Base-by-base conservation (phyloP, 2,329 filamentous ascomycete species). In the Aspergillus sp. region DNA sequence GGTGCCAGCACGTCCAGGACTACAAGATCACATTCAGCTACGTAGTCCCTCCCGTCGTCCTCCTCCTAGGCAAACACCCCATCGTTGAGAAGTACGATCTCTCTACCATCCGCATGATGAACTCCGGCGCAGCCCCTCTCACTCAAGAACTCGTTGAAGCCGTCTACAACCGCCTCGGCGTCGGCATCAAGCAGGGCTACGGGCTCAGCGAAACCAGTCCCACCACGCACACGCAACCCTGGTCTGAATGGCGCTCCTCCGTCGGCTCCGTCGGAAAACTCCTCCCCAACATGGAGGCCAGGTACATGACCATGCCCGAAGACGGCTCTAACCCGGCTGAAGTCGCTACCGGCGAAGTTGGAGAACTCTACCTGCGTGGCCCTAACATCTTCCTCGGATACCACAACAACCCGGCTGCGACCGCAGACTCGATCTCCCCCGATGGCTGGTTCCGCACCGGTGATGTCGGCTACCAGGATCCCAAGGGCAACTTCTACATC, bases 381-480 rank as follows among this genome's bases (percentile, higher is more conserved):
- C 85, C 85, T 0, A 88, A 88, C 59, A 74, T 88, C 21, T 88
- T 87, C 74, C 76, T 81, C 64, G 86, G 84, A 21, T 88, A 86
- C 62, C 77, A 82, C 63, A 83, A 86, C 68, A 88, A 88, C 64
- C 77, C 80, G 0, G 75, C 79, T 52, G 84, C 80, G 2, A 87
- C 85, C 3, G 77, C 73, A 15, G 79, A 84, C 39, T 84, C 83
- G 21, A 72, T 87, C 39, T 83, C 82, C 0, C 61, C 66, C 1
- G 91, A 96, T 63, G 91, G 91, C 1, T 97, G 87, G 79, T 96
- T 96, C 82, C 93, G 88, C 74, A 96, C 93, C 0, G 93, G 93
- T 2, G 93, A 97, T 68, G 86, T 96, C 24, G 90, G 91, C 4
- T 87, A 90, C 63, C 85, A 90, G 67, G 90, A 96, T 69, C 78